Conservation (phyloP, 257 asterid species). For the Dorcoceras hygrometricum region DNA sequence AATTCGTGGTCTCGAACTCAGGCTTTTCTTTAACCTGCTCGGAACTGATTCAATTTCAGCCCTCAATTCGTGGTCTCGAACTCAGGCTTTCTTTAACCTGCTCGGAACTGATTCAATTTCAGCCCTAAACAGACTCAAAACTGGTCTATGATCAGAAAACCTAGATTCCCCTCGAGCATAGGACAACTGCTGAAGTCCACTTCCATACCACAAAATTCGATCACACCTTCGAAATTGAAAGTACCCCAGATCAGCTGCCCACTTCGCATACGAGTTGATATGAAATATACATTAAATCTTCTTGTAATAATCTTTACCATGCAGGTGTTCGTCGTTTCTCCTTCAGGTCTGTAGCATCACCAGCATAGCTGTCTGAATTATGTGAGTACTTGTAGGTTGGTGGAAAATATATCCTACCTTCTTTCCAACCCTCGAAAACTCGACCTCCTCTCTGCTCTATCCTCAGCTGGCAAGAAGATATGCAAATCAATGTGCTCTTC, state of each 20-base stretch:
- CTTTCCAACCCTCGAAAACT: slow-evolving; percentile 93
- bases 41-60: slow-evolving; percentile 95
- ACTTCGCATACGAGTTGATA: background rate
- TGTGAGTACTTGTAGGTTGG: slow-evolving; percentile 94
- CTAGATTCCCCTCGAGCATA: slow-evolving; percentile 84
- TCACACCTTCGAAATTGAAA: slow-evolving; percentile 70
- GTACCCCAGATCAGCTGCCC: slow-evolving; percentile 27
- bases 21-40: slow-evolving; percentile 75
- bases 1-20: slow-evolving; percentile 83
- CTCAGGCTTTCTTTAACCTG: slow-evolving; percentile 84
- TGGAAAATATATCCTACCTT: slow-evolving; percentile 95
- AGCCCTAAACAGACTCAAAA: slow-evolving; percentile 87
- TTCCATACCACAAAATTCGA: slow-evolving; percentile 86
- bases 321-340: slow-evolving; percentile 98
- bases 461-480: slow-evolving; percentile 51
- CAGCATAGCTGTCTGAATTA: slow-evolving; percentile 93
- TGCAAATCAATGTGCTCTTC: too few species aligned
- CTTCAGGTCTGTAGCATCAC: slow-evolving; percentile 88
- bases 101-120: slow-evolving; percentile 91
- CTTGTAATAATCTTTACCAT: slow-evolving; percentile 46
- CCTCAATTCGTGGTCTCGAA: slow-evolving; percentile 85
- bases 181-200: slow-evolving; percentile 84
- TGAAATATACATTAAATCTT: background rate
- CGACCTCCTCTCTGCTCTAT: slow-evolving; percentile 89
- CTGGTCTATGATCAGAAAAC: slow-evolving; percentile 97